phyloP scores from a whole-genome alignment of 78 protist species.

The Cyanophora paradoxa region DNA sequence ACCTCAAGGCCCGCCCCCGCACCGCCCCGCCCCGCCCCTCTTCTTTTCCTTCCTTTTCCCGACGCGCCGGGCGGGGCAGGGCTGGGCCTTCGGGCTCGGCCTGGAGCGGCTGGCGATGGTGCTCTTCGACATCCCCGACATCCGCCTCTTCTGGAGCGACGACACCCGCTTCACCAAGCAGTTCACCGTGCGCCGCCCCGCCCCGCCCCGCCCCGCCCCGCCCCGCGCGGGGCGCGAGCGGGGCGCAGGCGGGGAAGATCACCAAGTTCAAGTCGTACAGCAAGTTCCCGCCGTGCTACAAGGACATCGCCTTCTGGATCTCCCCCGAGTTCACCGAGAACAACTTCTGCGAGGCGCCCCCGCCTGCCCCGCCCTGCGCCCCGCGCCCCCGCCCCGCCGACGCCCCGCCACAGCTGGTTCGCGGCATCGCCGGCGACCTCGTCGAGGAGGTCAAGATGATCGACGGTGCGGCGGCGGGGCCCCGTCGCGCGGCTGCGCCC shows the following conservation, averaged over 20 bases:
- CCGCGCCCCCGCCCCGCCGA: slow-evolving; percentile 8
- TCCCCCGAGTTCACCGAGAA: slow-evolving; percentile 31
- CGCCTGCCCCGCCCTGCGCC: not conserved
- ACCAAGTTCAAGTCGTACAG: slow-evolving; percentile 27
- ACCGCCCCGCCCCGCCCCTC: no score
- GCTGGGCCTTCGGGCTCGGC: slow-evolving; percentile 92
- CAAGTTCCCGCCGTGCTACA: slow-evolving; percentile 64
- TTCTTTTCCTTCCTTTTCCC: no score
- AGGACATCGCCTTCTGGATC: slow-evolving; percentile 73
- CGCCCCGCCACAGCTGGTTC: slow-evolving; percentile 35
- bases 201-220: not conserved
- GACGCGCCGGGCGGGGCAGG: no score
- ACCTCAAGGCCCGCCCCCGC: no score
- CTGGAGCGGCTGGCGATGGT: slow-evolving; percentile 86
- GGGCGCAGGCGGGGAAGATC: not conserved
- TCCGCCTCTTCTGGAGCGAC: slow-evolving; percentile 81
- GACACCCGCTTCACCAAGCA: slow-evolving; percentile 70
- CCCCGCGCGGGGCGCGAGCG: not conserved
- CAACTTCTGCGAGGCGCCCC: slow-evolving; percentile 39
- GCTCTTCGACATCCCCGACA: slow-evolving; percentile 78
- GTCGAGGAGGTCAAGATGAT: slow-evolving; percentile 52
- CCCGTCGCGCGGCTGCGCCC: no score
- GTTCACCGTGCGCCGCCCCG: slow-evolving; percentile 26
- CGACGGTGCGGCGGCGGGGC: no score
- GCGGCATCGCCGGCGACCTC: slow-evolving; percentile 64